These are phyloP conservation scores for Globisporangium iwayamae DNA, from an alignment of 352 stramenopile genomes.

Conservation along the genomic window DNA sequence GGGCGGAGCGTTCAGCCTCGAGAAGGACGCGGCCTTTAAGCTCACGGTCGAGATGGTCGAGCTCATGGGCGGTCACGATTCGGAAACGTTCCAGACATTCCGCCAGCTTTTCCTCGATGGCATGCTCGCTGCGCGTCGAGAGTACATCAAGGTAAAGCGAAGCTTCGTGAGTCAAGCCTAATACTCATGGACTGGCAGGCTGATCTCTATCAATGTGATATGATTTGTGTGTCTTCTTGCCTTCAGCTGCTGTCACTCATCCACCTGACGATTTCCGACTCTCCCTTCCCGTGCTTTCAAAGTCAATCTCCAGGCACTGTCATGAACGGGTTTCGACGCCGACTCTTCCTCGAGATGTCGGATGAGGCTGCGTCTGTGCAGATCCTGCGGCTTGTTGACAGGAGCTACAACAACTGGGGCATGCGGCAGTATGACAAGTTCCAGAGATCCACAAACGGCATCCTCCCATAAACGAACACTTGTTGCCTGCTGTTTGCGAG, in stretches of 20 bases:
- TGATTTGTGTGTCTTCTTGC: background rate
- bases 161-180: background rate
- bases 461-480: slow-evolving; percentile 35
- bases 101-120: slow-evolving; percentile 85
- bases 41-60: slow-evolving; percentile 93
- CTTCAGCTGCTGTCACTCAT: slow-evolving; percentile 78
- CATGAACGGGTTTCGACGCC: slow-evolving; percentile 23
- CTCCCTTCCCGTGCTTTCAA: slow-evolving; percentile 89
- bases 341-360: slow-evolving; percentile 30
- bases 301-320: slow-evolving; percentile 20
- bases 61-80: slow-evolving; percentile 83
- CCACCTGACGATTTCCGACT: slow-evolving; percentile 85
- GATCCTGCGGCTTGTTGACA: slow-evolving; percentile 43
- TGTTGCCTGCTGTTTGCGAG: background rate
- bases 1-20: slow-evolving; percentile 91
- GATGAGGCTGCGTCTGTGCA: slow-evolving; percentile 20
- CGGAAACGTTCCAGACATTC: slow-evolving; percentile 77
- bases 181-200: background rate
- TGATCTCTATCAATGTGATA: background rate
- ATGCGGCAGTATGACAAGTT: slow-evolving; percentile 74
- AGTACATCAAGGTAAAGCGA: slow-evolving; percentile 61
- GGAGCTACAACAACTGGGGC: slow-evolving; percentile 65
- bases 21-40: slow-evolving; percentile 93
- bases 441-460: slow-evolving; percentile 66
- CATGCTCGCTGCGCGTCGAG: slow-evolving; percentile 87